Conservation (phyloP, 2,329 filamentous ascomycete genomes). For the Chaetomiaceae sp. region DNA sequence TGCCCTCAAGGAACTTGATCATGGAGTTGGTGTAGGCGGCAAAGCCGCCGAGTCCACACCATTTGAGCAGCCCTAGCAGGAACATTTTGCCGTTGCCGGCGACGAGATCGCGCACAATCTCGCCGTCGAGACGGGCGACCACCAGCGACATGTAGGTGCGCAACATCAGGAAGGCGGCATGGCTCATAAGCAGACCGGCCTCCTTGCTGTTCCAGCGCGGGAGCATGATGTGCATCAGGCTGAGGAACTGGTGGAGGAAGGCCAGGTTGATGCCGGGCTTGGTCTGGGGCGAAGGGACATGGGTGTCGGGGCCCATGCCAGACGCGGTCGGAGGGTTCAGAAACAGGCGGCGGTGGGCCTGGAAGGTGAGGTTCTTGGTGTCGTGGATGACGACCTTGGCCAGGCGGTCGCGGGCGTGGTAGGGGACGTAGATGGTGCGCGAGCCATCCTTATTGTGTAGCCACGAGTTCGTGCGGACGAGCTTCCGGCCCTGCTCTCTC, state of each 20-base stretch:
- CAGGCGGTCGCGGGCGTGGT: slow-evolving; percentile 74
- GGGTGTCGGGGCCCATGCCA: slow-evolving; percentile 61
- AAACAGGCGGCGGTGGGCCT: slow-evolving; percentile 90
- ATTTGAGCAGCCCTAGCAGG: slow-evolving; percentile 84
- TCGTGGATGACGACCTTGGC: slow-evolving; percentile 87
- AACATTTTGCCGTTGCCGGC: slow-evolving; percentile 88
- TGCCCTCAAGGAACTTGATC: slow-evolving; percentile 97
- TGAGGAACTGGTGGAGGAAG: slow-evolving; percentile 94
- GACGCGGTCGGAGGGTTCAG: slow-evolving; percentile 83
- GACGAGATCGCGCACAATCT: slow-evolving; percentile 94
- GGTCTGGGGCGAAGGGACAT: slow-evolving; percentile 79
- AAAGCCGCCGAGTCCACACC: slow-evolving; percentile 88
- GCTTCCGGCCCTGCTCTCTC: slow-evolving; percentile 72
- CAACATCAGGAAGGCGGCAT: slow-evolving; percentile 83
- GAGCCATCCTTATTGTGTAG: slow-evolving; percentile 92
- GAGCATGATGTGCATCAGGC: slow-evolving; percentile 95
- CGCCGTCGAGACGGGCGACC: slow-evolving; percentile 87
- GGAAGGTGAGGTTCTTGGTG: slow-evolving; percentile 90
- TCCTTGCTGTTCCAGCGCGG: slow-evolving; percentile 95
- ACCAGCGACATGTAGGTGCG: slow-evolving; percentile 91
- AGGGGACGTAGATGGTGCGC: slow-evolving; percentile 90
- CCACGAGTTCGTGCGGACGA: slow-evolving; percentile 88
- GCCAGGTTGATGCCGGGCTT: slow-evolving; percentile 93
- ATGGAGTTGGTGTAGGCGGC: slow-evolving; percentile 97
- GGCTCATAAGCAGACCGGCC: slow-evolving; percentile 81